A percentile compares a stretch with the other conserved stretches of the same genome.
Conservation (phyloP, 1,284 basidiomycete species). For the Microbotryomycetes sp. region DNA sequence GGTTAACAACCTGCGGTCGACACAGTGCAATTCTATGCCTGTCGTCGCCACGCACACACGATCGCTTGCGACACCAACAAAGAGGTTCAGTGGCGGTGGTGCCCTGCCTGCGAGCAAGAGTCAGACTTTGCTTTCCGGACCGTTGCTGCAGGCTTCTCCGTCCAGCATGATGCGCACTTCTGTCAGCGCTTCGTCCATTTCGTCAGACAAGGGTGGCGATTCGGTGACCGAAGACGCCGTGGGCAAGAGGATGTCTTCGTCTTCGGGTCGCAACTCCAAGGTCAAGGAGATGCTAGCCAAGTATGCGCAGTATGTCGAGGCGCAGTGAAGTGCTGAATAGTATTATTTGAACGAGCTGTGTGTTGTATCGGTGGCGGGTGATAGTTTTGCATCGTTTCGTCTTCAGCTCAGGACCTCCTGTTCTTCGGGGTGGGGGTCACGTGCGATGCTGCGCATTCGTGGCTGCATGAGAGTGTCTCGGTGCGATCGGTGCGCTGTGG, state of each 20-base stretch:
- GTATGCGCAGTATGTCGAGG: constrained; percentile 9
- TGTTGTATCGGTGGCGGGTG: no score
- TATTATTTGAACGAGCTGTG: no score
- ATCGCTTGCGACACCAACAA: background rate
- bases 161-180: background rate
- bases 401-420: no score
- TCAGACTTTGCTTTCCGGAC: constrained; percentile 5
- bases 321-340: no score
- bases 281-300: constrained; percentile 14
- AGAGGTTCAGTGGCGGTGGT: background rate
- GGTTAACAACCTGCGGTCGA: background rate
- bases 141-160: background rate
- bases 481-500: no score
- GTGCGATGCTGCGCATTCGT: no score
- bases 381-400: no score
- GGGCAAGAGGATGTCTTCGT: background rate
- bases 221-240: background rate
- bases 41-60: constrained; percentile 12
- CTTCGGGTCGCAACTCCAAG: background rate
- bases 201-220: constrained; percentile 12
- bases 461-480: no score
- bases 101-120: background rate
- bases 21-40: constrained; percentile 2
- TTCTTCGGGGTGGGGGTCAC: no score
- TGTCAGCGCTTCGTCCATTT: constrained; percentile 15